phyloP scores from a whole-genome alignment of 306 rosid genomes.

The apple (Malus domestica) region DNA sequence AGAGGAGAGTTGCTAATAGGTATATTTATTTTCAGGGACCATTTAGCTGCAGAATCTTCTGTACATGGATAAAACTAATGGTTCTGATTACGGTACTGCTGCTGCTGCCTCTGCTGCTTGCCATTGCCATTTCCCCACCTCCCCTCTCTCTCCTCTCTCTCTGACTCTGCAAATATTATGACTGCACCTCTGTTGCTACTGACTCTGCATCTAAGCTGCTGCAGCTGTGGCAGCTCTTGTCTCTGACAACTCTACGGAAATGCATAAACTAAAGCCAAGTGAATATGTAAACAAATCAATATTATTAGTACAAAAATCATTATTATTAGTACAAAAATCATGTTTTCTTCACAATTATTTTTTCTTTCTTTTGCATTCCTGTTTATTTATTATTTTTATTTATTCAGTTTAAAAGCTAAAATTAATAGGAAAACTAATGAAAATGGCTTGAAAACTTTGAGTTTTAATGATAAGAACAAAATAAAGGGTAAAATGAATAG shows the following conservation, averaged over 20 bases:
- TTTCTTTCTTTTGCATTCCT: too few species aligned
- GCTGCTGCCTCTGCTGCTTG: constrained; percentile 9
- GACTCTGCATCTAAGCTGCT: constrained; percentile 52
- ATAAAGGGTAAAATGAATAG: too few species aligned
- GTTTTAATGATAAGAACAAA: too few species aligned
- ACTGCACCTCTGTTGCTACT: constrained; percentile 71
- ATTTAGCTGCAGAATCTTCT: constrained; percentile 80
- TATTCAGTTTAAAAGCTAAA: too few species aligned
- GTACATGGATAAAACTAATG: constrained; percentile 82
- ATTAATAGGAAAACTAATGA: too few species aligned
- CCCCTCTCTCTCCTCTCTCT: constrained; percentile 26
- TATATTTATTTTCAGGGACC: constrained; percentile 88
- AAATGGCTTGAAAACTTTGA: too few species aligned
- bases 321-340: too few species aligned
- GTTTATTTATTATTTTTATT: neutral
- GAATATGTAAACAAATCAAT: neutral
- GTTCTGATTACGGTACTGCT: constrained; percentile 51
- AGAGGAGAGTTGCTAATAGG: constrained; percentile 37
- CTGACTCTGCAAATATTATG: constrained; percentile 48
- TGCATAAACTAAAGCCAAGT: constrained; percentile 60
- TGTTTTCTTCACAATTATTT: too few species aligned
- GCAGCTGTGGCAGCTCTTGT: constrained; percentile 70
- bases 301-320: too few species aligned
- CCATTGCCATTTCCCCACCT: constrained; percentile 38
- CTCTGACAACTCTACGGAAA: constrained; percentile 93